Evolutionary conservation across 805 yeast genomes (phyloP).

Genomic region (Hanseniaspora lachancei): DNA sequence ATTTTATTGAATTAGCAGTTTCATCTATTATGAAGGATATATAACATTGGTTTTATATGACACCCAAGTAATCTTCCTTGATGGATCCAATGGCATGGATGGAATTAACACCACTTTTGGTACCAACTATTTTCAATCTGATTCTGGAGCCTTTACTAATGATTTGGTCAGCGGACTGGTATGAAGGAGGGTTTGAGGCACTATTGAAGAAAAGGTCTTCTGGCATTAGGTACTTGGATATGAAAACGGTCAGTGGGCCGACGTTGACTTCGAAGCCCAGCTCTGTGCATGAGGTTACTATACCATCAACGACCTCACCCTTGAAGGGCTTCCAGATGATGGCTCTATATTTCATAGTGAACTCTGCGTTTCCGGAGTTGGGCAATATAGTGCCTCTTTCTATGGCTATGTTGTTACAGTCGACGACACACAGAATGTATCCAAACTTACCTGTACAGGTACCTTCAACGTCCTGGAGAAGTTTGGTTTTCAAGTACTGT

Average conservation of each 20-base stretch:
- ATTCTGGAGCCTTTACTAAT: constrained; percentile 90
- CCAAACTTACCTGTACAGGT: constrained; percentile 99
- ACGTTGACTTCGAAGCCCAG: constrained; percentile 98
- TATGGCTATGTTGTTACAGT: constrained; percentile 85
- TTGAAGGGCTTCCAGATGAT: constrained; percentile 97
- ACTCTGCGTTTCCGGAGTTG: constrained; percentile 86
- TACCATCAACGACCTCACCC: constrained; percentile 96
- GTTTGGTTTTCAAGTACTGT: constrained; percentile 76
- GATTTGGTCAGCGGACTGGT: constrained; percentile 85
- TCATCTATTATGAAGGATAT: not conserved
- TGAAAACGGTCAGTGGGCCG: constrained; percentile 90
- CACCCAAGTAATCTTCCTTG: constrained; percentile 94
- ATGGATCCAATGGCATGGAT: constrained; percentile 96
- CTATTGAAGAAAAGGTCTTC: constrained; percentile 88
- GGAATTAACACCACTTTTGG: constrained; percentile 92
- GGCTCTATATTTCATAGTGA: constrained; percentile 89
- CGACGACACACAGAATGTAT: constrained; percentile 88
- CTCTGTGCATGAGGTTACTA: constrained; percentile 82
- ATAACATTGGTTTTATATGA: constrained; percentile 26
- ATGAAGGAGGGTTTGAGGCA: constrained; percentile 96
- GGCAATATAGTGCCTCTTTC: constrained; percentile 90
- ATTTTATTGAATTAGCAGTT: no score
- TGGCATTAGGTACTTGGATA: constrained; percentile 88
- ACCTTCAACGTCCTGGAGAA: constrained; percentile 92
- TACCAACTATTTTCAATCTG: constrained; percentile 90